Conservation (phyloP, 2,329 filamentous ascomycete species). For the Alternaria consortialis region DNA sequence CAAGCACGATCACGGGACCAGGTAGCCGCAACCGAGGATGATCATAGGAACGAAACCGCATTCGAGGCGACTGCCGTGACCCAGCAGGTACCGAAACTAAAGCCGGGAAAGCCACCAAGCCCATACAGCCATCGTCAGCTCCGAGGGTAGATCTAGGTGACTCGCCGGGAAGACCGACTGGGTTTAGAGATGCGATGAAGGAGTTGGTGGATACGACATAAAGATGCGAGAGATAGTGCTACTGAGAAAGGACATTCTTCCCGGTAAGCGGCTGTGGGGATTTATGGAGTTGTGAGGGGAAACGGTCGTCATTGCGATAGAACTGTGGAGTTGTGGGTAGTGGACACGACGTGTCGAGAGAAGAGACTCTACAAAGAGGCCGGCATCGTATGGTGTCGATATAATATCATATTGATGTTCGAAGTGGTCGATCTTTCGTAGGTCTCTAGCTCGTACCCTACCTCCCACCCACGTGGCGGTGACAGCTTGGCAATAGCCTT, state of each 20-base stretch:
- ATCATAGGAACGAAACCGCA: neutral
- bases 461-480: neutral
- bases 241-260: neutral
- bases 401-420: neutral
- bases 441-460: neutral
- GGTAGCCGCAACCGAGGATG: slow-evolving; percentile 14
- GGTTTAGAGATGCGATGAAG: neutral
- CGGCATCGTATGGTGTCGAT: neutral
- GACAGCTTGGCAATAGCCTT: slow-evolving; percentile 5
- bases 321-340: neutral
- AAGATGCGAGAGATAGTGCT: neutral
- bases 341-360: neutral
- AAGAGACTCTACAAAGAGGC: neutral
- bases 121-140: neutral
- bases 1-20: slow-evolving; percentile 6
- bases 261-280: neutral
- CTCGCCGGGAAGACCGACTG: neutral
- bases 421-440: neutral
- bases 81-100: neutral
- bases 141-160: neutral
- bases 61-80: neutral
- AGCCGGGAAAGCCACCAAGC: neutral
- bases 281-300: slow-evolving; percentile 1
- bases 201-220: neutral
- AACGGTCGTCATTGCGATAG: neutral